Conservation (phyloP, 176 grass and related monocot species). For the Paspalum notatum region DNA sequence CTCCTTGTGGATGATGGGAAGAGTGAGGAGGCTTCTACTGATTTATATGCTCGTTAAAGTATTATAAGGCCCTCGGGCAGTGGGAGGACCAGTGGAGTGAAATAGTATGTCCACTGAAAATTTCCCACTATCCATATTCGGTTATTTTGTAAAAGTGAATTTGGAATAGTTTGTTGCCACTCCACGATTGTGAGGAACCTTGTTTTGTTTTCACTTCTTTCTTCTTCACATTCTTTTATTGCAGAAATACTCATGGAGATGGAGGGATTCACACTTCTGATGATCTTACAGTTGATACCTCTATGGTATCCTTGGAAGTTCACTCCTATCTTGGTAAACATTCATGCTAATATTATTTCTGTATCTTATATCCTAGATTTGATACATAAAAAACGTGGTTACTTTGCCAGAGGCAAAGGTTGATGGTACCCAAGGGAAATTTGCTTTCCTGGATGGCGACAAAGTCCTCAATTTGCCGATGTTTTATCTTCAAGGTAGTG, state of each 20-base stretch:
- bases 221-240: slow-evolving; percentile 14
- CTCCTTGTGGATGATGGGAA: too few species aligned
- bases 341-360: slow-evolving; percentile 21
- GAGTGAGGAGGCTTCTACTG: too few species aligned
- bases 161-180: background rate
- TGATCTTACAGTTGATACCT: slow-evolving; percentile 59
- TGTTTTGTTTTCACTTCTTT: background rate
- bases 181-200: background rate
- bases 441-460: slow-evolving; percentile 64
- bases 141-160: background rate
- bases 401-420: slow-evolving; percentile 68
- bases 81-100: background rate
- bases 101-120: slow-evolving; percentile 7
- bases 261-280: slow-evolving; percentile 47
- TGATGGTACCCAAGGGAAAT: slow-evolving; percentile 58
- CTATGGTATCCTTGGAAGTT: slow-evolving; percentile 48
- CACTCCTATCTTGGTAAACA: slow-evolving; percentile 73
- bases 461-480: slow-evolving; percentile 72
- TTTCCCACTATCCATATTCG: background rate
- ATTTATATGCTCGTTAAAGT: background rate
- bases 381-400: slow-evolving; percentile 35
- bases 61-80: background rate
- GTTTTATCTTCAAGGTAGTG: slow-evolving; percentile 79
- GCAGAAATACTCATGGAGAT: slow-evolving; percentile 56
- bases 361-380: slow-evolving; percentile 14